Conservation (phyloP, 352 stramenopile species). For the Globisporangium uncinulatum region DNA sequence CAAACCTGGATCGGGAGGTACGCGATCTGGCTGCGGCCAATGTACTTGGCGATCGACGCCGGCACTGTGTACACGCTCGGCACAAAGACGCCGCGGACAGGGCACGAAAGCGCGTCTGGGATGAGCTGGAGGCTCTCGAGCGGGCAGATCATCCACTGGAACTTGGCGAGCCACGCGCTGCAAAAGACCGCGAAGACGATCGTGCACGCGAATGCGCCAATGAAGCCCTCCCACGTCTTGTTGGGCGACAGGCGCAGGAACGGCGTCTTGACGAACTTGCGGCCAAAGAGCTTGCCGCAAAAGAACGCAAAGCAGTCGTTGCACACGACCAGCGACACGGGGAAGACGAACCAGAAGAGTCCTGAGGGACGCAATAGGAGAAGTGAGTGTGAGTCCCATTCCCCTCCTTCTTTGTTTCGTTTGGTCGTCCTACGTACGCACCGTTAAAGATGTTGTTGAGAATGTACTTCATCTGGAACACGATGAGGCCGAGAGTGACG, state of each 20-base stretch:
- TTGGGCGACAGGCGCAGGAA: constrained; percentile 95
- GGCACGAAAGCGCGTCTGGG: constrained; percentile 62
- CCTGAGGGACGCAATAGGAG: constrained; percentile 26
- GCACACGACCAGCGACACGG: constrained; percentile 91
- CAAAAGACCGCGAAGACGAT: constrained; percentile 93
- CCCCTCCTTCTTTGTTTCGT: too few relatives aligned
- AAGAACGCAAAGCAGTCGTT: constrained; percentile 97
- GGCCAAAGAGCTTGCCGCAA: constrained; percentile 79
- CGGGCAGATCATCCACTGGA: constrained; percentile 93
- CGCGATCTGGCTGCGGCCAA: constrained; percentile 68
- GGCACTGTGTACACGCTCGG: constrained; percentile 63
- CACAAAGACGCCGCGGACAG: constrained; percentile 54
- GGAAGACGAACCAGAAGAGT: constrained; percentile 95
- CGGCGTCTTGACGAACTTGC: constrained; percentile 91
- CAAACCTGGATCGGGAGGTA: constrained; percentile 82
- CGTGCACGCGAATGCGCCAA: constrained; percentile 95
- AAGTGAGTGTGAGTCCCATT: neutral
- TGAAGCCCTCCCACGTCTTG: constrained; percentile 99
- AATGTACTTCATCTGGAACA: constrained; percentile 97
- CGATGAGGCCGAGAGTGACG: constrained; percentile 91
- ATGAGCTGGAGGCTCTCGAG: constrained; percentile 79
- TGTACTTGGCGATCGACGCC: constrained; percentile 68
- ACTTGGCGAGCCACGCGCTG: constrained; percentile 87
- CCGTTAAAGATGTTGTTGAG: constrained; percentile 95
- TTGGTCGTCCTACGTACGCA: constrained; percentile 11